Evolutionary conservation across 1,139 yeast species (phyloP).

Genomic region (Lodderomyces beijingensis): DNA sequence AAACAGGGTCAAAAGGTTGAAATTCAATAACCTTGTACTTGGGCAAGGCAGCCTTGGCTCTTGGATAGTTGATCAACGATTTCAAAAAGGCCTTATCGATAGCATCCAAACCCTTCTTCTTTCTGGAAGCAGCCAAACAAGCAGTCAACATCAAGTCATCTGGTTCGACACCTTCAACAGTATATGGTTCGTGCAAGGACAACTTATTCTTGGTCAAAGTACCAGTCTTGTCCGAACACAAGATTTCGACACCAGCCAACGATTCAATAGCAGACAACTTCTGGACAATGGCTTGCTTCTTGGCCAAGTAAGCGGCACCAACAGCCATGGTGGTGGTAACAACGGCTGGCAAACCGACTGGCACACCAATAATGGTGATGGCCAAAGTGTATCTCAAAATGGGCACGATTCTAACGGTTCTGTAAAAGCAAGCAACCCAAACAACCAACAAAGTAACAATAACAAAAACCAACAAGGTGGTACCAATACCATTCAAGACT

Average conservation of each 20-base stretch:
- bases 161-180: slow-evolving; percentile 98
- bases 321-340: slow-evolving; percentile 99
- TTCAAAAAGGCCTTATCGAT: slow-evolving; percentile 96
- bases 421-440: slow-evolving; percentile 95
- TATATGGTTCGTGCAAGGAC: slow-evolving; percentile 96
- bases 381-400: slow-evolving; percentile 94
- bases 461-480: slow-evolving; percentile 83
- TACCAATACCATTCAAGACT: slow-evolving; percentile 97
- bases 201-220: slow-evolving; percentile 97
- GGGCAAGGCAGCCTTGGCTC: slow-evolving; percentile 92
- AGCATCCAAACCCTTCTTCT: slow-evolving; percentile 98
- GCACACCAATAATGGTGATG: slow-evolving; percentile 98
- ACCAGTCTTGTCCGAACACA: slow-evolving; percentile 99
- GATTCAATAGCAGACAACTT: slow-evolving; percentile 98
- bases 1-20: slow-evolving; percentile 97
- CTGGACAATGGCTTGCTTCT: slow-evolving; percentile 98
- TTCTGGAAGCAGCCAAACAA: slow-evolving; percentile 97
- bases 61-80: slow-evolving; percentile 80
- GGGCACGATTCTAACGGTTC: slow-evolving; percentile 82
- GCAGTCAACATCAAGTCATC: slow-evolving; percentile 98
- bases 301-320: slow-evolving; percentile 99
- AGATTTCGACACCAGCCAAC: slow-evolving; percentile 97
- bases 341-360: slow-evolving; percentile 99
- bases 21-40: slow-evolving; percentile 93
- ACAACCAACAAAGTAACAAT: slow-evolving; percentile 83